Conservation (phyloP, 345 rosid genomes). For the Eutrema yunnanense region DNA sequence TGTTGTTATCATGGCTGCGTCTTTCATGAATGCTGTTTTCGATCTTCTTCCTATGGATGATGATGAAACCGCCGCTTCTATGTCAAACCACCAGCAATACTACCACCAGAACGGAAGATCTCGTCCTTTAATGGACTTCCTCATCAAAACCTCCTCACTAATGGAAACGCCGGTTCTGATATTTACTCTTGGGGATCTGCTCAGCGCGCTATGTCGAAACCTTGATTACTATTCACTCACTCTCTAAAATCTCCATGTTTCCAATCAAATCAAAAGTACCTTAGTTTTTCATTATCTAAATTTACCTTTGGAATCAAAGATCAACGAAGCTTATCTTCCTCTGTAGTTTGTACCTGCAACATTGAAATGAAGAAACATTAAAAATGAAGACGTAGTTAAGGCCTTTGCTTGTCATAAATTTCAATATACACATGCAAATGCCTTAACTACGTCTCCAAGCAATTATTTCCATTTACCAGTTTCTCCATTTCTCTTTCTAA, state of each 20-base stretch:
- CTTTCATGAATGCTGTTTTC: no score
- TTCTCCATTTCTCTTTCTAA: no score
- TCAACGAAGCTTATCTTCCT: constrained; percentile 6
- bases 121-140: constrained; percentile 54
- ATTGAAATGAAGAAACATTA: not conserved
- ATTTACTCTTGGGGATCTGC: constrained; percentile 58
- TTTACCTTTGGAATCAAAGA: constrained; percentile 14
- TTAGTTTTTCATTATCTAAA: not conserved
- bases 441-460: no score
- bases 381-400: no score
- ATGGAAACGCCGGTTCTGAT: constrained; percentile 50
- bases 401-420: no score
- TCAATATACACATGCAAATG: no score
- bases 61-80: not conserved
- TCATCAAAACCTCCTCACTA: constrained; percentile 56
- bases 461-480: no score
- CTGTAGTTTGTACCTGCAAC: constrained; percentile 23
- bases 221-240: constrained; percentile 15
- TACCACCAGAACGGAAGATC: constrained; percentile 46
- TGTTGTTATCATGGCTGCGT: no score
- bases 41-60: no score
- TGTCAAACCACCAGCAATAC: constrained; percentile 41
- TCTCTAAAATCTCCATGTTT: not conserved
- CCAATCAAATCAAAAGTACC: not conserved
- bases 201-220: constrained; percentile 42